These are phyloP conservation scores for Rutidosis leptorrhynchoides DNA, from an alignment of 129 eudicot species.

Conservation along the genomic window DNA sequence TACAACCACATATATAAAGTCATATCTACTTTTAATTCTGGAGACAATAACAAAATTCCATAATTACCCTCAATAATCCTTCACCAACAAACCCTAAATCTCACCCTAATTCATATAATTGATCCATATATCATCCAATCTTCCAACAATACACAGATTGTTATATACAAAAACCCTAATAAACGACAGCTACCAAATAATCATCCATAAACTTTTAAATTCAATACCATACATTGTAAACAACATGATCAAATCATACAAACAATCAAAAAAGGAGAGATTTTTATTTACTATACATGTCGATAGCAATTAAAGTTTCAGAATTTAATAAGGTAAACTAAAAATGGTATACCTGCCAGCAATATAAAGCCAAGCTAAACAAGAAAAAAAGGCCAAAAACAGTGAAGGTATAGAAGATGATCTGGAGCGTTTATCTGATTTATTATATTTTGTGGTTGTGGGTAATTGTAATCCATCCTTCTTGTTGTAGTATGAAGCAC, in stretches of 20 bases:
- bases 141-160: neutral
- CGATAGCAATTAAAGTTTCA: neutral
- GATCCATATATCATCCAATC: too few relatives aligned
- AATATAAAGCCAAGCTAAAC: conserved; percentile 84
- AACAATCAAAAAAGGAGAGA: neutral
- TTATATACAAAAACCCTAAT: too few relatives aligned
- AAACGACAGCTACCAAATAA: neutral
- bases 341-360: conserved; percentile 61
- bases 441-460: neutral
- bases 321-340: neutral
- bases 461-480: neutral
- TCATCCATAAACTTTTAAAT: too few relatives aligned
- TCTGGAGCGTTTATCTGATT: neutral
- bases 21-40: neutral
- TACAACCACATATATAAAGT: neutral
- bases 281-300: neutral
- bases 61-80: neutral
- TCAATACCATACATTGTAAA: neutral
- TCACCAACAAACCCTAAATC: neutral
- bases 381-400: conserved; percentile 62
- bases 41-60: neutral
- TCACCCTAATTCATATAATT: too few relatives aligned
- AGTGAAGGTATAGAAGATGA: conserved; percentile 29
- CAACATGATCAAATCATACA: neutral
- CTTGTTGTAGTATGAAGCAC: neutral